Evolutionary conservation across 225 moss, liverwort and hornwort species (phyloP).

Genomic region (Polytrichum commune): DNA sequence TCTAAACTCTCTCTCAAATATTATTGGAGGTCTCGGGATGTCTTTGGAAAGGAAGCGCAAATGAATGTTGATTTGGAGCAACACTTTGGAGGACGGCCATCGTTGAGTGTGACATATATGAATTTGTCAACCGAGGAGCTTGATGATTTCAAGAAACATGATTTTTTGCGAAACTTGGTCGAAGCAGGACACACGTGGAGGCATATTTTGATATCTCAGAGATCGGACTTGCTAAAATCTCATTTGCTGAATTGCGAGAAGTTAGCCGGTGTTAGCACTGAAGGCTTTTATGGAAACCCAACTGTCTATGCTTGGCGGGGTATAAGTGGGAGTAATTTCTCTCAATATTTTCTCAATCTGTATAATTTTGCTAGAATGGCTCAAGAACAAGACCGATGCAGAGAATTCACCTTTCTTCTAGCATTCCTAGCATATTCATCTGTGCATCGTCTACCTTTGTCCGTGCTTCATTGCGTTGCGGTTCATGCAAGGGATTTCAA

Average conservation of each 20-base stretch:
- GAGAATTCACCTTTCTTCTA: constrained; percentile 5
- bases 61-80: background rate
- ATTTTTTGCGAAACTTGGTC: constrained; percentile 4
- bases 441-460: background rate
- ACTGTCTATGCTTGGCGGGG: constrained; percentile 9
- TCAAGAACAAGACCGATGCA: background rate
- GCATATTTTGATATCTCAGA: background rate
- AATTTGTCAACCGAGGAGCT: constrained; percentile 12
- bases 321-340: background rate
- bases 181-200: constrained; percentile 19
- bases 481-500: background rate
- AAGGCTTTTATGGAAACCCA: constrained; percentile 2
- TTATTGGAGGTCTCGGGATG: constrained; percentile 28
- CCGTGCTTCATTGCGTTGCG: constrained; percentile 2
- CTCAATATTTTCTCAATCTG: background rate
- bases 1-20: background rate
- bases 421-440: constrained; percentile 7
- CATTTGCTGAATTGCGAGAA: background rate
- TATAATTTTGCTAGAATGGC: constrained; percentile 5
- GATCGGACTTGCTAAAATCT: background rate
- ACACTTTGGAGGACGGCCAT: background rate
- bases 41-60: constrained; percentile 20
- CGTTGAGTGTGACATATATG: background rate
- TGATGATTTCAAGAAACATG: background rate
- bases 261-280: background rate